Base-by-base conservation (phyloP, 441 rosid species). In the Croton laevigatus region DNA sequence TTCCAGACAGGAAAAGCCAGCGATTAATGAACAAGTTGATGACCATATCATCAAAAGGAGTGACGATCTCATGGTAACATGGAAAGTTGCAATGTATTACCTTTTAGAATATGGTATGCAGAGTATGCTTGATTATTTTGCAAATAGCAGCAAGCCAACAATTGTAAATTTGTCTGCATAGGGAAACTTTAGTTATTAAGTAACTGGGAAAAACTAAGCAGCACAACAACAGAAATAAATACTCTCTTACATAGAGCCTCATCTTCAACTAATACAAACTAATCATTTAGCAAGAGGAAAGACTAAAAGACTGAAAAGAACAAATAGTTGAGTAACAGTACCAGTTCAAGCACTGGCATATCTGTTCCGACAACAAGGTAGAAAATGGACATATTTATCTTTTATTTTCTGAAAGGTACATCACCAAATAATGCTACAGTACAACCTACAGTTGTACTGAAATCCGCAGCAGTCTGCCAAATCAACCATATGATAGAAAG, bases 61-160 rank as follows among this genome's bases (percentile, higher is more conserved):
- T 32, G 40, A 13, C 38, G 40, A 36, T 27, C 32, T 27, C 32
- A 17, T 40, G 62, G 40, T 51, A 66, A 66, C 68, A 34, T 8
- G 4, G 52, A 66, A 54, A 81, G 53, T 57, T 48, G 54, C 22
- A 45, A 12, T 40, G 46, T 34, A 65, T 78, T 74, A 95, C 98
- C 99, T 78, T 93, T 93, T 64, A 95, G 78, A 71, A 95, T 86
- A 80, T 86, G 87, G 82, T 95, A 93, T 5, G 98, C 96, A 55
- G 92, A 80, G 79, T 91, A 88, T 48, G 99, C 90, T 83, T 91
- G 98, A 82, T 88, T 88, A 79, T 87, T 90, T 82, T 95, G 96
- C 81, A 95, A 78, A 85, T 93, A 93, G 74, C 96, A 88, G 62
- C 90, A 70, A 23, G 98, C 99, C 80, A 95, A 71, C 67, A 93